These are phyloP conservation scores for Rickenella mellea DNA, from an alignment of 768 basidiomycete genomes.

Conservation along the genomic window DNA sequence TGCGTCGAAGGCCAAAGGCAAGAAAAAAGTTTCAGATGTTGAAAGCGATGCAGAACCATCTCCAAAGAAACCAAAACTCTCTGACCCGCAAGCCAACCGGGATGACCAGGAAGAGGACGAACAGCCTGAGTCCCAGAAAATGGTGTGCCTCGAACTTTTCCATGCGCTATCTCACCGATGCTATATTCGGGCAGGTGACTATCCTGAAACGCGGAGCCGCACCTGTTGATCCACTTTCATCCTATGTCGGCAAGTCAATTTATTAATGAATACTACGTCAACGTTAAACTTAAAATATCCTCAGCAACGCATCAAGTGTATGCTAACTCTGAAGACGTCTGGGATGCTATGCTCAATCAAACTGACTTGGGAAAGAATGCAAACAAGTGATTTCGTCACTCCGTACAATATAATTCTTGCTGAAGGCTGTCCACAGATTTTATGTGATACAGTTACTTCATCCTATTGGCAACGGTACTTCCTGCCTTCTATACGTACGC, in stretches of 20 bases:
- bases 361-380: conserved; percentile 37
- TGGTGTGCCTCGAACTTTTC: conserved; percentile 22
- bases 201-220: conserved; percentile 45
- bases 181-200: conserved; percentile 23
- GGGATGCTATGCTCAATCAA: conserved; percentile 59
- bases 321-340: conserved; percentile 27
- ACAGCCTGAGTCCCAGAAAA: conserved; percentile 30
- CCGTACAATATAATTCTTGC: background rate
- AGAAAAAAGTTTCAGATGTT: conserved; percentile 12
- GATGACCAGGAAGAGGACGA: conserved; percentile 17
- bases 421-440: conserved; percentile 26
- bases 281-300: background rate
- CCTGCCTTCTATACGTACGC: conserved; percentile 36
- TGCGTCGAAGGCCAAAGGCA: conserved; percentile 11
- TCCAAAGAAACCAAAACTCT: conserved; percentile 17
- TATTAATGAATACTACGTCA: background rate
- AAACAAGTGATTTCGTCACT: conserved; percentile 33
- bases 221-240: conserved; percentile 41
- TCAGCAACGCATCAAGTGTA: conserved; percentile 46
- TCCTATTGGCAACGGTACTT: conserved; percentile 27
- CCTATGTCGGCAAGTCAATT: conserved; percentile 32
- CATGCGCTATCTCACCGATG: background rate
- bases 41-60: conserved; percentile 9
- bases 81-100: conserved; percentile 14
- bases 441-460: conserved; percentile 52